Percentiles rank a stretch among this genome's conserved stretches.
Conservation (phyloP, 139 green algal species). For the Chlamydomonas asymmetrica region DNA sequence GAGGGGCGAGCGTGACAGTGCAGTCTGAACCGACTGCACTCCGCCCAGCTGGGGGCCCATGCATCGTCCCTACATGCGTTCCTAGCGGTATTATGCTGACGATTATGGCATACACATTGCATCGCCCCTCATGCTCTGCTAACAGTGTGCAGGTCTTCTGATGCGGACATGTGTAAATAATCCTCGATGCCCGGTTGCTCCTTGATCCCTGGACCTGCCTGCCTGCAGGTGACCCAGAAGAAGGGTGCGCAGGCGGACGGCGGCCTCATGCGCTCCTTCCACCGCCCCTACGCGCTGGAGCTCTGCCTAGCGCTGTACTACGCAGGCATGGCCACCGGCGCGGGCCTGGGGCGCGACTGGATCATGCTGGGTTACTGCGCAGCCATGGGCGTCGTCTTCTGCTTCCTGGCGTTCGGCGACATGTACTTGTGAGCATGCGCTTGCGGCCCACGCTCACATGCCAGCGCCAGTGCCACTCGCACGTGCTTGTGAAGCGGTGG, state of each 20-base stretch:
- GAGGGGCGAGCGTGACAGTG: no score
- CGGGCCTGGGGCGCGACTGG: slow-evolving; percentile 15
- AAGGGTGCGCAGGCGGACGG: slow-evolving; percentile 3
- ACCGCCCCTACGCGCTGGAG: slow-evolving; percentile 53
- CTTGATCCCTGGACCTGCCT: background rate
- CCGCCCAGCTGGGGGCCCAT: no score
- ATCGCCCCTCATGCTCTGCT: no score
- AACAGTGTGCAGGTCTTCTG: no score
- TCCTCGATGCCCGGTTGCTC: no score
- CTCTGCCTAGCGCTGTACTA: slow-evolving; percentile 50
- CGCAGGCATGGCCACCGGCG: slow-evolving; percentile 14
- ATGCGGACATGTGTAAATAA: no score
- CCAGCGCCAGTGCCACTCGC: no score
- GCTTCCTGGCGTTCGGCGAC: slow-evolving; percentile 51
- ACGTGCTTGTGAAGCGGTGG: no score
- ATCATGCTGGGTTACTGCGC: slow-evolving; percentile 46
- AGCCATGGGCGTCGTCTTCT: slow-evolving; percentile 49
- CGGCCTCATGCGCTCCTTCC: slow-evolving; percentile 18
- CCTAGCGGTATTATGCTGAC: no score
- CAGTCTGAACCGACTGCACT: no score
- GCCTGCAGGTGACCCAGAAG: slow-evolving; percentile 6
- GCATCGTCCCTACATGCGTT: no score
- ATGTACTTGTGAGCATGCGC: slow-evolving; percentile 43
- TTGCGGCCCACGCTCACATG: background rate
- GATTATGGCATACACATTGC: no score